Percentiles rank a stretch among this genome's conserved stretches.
Conservation (phyloP, 2,329 filamentous ascomycete genomes). For the Blastomyces percursus region DNA sequence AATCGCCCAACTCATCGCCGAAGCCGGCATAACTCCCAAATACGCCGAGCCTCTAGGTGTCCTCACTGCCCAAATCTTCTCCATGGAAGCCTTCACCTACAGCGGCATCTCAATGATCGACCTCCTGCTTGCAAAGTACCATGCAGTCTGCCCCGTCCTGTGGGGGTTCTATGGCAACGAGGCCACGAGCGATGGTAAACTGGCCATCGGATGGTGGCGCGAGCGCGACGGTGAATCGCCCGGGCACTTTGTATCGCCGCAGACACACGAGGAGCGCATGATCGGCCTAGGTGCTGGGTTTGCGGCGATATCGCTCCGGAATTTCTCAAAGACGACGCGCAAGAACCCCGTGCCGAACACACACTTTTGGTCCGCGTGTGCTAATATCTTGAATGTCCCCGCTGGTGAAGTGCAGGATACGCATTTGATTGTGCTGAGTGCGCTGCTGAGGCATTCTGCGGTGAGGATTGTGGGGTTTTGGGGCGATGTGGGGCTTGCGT, state of each 20-base stretch:
- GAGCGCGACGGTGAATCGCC: constrained; percentile 33
- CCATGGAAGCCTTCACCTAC: constrained; percentile 55
- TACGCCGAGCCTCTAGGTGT: constrained; percentile 72
- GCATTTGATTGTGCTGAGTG: constrained; percentile 58
- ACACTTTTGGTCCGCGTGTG: constrained; percentile 72
- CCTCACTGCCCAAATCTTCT: constrained; percentile 63
- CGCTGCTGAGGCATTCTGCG: constrained; percentile 62
- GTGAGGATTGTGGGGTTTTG: constrained; percentile 70
- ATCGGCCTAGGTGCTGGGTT: constrained; percentile 74
- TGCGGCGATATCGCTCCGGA: constrained; percentile 68
- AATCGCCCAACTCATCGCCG: constrained; percentile 57
- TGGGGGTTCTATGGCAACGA: constrained; percentile 75
- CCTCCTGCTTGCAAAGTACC: constrained; percentile 78
- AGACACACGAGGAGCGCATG: constrained; percentile 72
- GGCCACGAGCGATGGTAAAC: constrained; percentile 55
- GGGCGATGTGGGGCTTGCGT: constrained; percentile 61
- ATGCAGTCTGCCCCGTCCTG: constrained; percentile 67
- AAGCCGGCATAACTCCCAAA: constrained; percentile 53
- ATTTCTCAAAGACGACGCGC: constrained; percentile 60
- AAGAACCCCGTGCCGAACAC: constrained; percentile 65
- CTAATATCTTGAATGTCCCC: constrained; percentile 66
- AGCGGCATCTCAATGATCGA: constrained; percentile 61
- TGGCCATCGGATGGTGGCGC: constrained; percentile 62
- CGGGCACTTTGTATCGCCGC: constrained; percentile 49
- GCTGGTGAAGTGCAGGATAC: constrained; percentile 57